Evolutionary conservation across 2,329 filamentous ascomycete species (phyloP), one percentile per base, ranked within the genome.

Genomic region (Ceratocystis alfenasii): DNA sequence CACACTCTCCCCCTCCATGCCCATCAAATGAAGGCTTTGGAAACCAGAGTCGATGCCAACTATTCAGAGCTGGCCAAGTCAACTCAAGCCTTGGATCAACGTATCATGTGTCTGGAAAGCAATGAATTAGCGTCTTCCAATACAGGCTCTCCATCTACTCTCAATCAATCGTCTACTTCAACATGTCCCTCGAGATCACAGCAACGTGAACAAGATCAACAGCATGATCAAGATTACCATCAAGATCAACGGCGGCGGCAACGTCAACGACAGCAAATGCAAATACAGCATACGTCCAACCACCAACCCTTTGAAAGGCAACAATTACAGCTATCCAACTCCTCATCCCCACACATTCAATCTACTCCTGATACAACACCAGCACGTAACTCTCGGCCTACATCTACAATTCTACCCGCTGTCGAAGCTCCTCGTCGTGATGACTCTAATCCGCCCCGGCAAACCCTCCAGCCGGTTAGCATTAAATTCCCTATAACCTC

Each of bases 21-120:
- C 3, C 45, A 62, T 17, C 61, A 66, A 25, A 63, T 68, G n/a
- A 53, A 44, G n/a, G 60, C 64, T 8, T 46, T 68, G 8, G 64
- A 66, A 25, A 25, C 45, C 33, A 68, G 64, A 50, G 25, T 68
- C 41, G 65, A 74, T 6, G 63, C 75, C 33, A 70, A 80, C 55
- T 73, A 75, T 50, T 74, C 73, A 20, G 79, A 81, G 70, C 73
- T 81, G 25, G 73, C 77, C 48, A 80, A 83, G 65, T 77, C 79
- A 70, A 76, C 80, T 66, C 76, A 81, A 70, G 74, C 77, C 68
- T 69, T 84, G 68, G 81, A 84, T 69, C 82, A 84, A 70, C 78
- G 80, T 50, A 76, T 84, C 50, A 80, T 82, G 64, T 76, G 73
- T 44, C 72, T 83, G 17, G 78, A 75, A 69, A 70, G 64, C 62